A percentile compares a stretch with the other conserved stretches of the same genome.
Evolutionary conservation across 2,329 filamentous ascomycete species (phyloP).

Genomic region (Elsinoe ampelina): DNA sequence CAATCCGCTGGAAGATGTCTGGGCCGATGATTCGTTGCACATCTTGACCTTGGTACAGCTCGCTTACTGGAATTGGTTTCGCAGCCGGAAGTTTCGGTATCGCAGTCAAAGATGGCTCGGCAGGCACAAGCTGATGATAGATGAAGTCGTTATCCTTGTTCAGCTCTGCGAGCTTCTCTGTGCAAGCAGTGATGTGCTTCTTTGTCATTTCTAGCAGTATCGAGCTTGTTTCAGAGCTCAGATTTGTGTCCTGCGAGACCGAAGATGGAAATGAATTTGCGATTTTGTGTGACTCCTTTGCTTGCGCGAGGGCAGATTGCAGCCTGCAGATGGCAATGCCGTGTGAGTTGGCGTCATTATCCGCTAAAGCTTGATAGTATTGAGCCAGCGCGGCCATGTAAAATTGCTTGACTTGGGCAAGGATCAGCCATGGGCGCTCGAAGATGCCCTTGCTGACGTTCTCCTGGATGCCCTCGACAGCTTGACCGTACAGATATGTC

Average conservation of each 20-base stretch:
- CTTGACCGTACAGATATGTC: slow-evolving; percentile 77
- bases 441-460: slow-evolving; percentile 87
- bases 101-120: slow-evolving; percentile 68
- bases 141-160: slow-evolving; percentile 96
- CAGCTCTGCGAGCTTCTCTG: slow-evolving; percentile 67
- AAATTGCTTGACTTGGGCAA: slow-evolving; percentile 73
- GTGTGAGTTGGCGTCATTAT: slow-evolving; percentile 80
- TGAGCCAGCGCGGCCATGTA: slow-evolving; percentile 80
- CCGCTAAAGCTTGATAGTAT: slow-evolving; percentile 85
- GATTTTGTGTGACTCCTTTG: slow-evolving; percentile 66
- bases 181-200: slow-evolving; percentile 68
- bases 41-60: slow-evolving; percentile 93
- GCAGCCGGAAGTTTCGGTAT: slow-evolving; percentile 89
- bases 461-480: slow-evolving; percentile 81
- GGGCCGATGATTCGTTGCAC: slow-evolving; percentile 95
- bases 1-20: slow-evolving; percentile 93
- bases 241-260: slow-evolving; percentile 70
- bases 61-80: slow-evolving; percentile 93
- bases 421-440: slow-evolving; percentile 82
- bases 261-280: slow-evolving; percentile 73
- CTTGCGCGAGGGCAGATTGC: slow-evolving; percentile 67
- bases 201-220: slow-evolving; percentile 73
- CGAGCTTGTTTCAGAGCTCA: slow-evolving; percentile 67
- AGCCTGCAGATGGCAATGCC: slow-evolving; percentile 77
- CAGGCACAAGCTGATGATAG: slow-evolving; percentile 86